phyloP scores from a whole-genome alignment of 345 rosid genomes.

The Eucalyptus globulus region DNA sequence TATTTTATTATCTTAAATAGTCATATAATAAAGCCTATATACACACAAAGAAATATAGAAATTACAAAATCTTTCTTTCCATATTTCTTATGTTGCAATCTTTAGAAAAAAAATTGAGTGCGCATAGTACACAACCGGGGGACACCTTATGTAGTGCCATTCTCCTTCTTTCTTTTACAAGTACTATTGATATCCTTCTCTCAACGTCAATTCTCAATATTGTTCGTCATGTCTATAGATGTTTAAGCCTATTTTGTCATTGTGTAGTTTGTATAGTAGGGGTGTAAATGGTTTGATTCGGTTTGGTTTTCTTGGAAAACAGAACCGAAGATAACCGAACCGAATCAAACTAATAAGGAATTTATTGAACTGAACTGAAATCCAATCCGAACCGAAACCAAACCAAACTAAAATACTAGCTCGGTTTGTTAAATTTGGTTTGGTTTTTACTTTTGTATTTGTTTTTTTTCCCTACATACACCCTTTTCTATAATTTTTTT shows the following conservation, averaged over 20 bases:
- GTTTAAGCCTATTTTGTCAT: neutral
- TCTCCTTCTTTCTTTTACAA: neutral
- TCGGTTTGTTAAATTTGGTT: too few relatives aligned
- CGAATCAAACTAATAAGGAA: too few relatives aligned
- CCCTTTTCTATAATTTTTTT: too few relatives aligned
- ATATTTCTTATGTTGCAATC: neutral
- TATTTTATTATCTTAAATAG: neutral
- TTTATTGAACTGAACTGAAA: too few relatives aligned
- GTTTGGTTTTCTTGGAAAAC: too few relatives aligned
- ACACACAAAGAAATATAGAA: neutral
- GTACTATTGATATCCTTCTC: neutral
- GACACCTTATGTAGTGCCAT: neutral
- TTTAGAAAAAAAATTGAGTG: neutral
- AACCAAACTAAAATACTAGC: too few relatives aligned
- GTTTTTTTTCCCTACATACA: too few relatives aligned
- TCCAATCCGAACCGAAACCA: accelerated
- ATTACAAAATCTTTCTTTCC: neutral
- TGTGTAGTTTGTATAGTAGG: neutral
- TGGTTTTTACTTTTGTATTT: too few relatives aligned
- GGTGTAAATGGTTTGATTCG: too few relatives aligned
- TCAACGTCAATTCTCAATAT: neutral
- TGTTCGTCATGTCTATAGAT: neutral
- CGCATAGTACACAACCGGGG: neutral
- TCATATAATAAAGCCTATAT: neutral
- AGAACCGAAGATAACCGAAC: too few relatives aligned